Evolutionary conservation across 176 grass and related monocot species (phyloP).

Genomic region (Luzula sylvatica): DNA sequence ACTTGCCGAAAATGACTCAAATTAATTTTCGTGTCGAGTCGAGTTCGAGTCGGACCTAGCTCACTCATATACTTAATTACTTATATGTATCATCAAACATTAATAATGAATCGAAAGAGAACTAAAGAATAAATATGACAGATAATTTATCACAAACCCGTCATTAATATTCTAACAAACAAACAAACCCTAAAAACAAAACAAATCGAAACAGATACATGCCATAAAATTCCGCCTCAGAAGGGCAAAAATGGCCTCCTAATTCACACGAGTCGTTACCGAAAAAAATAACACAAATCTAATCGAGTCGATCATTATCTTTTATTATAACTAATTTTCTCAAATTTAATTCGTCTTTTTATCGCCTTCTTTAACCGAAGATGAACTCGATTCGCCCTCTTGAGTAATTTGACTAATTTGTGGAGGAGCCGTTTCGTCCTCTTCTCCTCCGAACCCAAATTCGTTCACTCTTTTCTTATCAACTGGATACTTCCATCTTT

Average conservation of each 20-base stretch:
- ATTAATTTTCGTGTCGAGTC: no score
- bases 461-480: slow-evolving; percentile 92
- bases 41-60: no score
- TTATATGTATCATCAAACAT: no score
- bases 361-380: slow-evolving; percentile 19
- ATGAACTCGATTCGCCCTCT: slow-evolving; percentile 31
- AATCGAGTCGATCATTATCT: no score
- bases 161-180: slow-evolving; percentile 23
- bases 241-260: slow-evolving; percentile 12
- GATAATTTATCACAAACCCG: neutral
- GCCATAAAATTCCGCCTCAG: slow-evolving; percentile 21
- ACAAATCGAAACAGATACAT: slow-evolving; percentile 5
- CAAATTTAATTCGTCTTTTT: slow-evolving; percentile 24
- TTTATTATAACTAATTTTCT: no score
- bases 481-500: slow-evolving; percentile 92
- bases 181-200: slow-evolving; percentile 17
- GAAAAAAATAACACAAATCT: no score
- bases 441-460: slow-evolving; percentile 88
- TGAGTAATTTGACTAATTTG: slow-evolving; percentile 30
- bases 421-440: slow-evolving; percentile 50
- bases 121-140: neutral
- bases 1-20: no score
- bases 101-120: no score
- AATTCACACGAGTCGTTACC: slow-evolving; percentile 1
- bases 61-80: no score